Base-by-base conservation (phyloP, 1,284 basidiomycete species). In the Somion occarium region DNA sequence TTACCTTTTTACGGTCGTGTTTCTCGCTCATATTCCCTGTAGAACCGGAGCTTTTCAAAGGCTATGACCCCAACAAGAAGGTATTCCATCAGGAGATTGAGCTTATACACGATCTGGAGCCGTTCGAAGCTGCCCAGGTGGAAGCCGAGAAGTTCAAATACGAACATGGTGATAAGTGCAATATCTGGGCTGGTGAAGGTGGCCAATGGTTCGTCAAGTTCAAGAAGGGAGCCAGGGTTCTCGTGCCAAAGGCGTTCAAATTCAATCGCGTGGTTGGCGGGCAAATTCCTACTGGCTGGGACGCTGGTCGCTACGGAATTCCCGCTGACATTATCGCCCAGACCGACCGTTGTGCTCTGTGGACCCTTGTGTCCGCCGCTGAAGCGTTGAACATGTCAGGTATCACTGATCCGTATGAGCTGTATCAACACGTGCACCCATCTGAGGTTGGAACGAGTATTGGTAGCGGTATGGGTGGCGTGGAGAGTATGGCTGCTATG, bases 341-440 rank as follows among this genome's bases (percentile, higher is more conserved):
- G 70, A 91, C 88, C 44, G 97, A 99, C 69, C 87, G 95, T 56
- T 84, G 88, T n/a, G 88, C 93, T 2, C 82, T 99, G 15, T 98
- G 96, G 96, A 91, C 95, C n/a, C 79, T 99, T 48, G 92, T 94
- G 46, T 90, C 84, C 68, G 90, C 92, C 3, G 90, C 95, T 34
- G 97, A 99, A 70, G 96, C 96, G 13, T 84, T 99, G 61, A 92
- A 96, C 69, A 90, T 88, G 79, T 97, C 97, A 30, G 97, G 97
- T 66, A 89, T 99, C 71, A 95, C 92, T 46, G 97, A 99, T 69
- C 93, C 96, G 1, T 98, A 98, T 65, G 94, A 97, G 69, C 74
- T 98, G 2, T 98, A 98, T 79, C 88, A 98, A 72, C 80, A 97
- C 68, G 82, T 99, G 62, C 96, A 99, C 70, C 95, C 96, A 5